A percentile compares a stretch with the other conserved stretches of the same genome.
These are phyloP conservation scores for Aspergillus conjunctus DNA, from an alignment of 495 filamentous ascomycete species.

Conservation along the genomic window DNA sequence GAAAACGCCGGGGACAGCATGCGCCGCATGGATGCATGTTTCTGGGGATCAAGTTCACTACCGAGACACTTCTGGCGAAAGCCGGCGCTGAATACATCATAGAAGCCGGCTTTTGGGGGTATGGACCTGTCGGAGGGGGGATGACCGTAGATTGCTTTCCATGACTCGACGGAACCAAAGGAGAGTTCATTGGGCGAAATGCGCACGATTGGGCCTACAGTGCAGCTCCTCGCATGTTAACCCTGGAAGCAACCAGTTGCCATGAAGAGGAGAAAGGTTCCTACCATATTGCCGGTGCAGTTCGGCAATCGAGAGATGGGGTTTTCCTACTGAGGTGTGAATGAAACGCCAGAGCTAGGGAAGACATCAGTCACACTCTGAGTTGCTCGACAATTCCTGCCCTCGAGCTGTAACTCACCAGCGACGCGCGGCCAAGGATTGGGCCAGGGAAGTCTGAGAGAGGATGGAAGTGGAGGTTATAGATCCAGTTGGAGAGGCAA, in stretches of 20 bases:
- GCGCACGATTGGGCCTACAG: conserved; percentile 20
- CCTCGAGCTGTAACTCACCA: no score
- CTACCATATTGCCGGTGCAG: conserved; percentile 16
- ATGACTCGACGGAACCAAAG: conserved; percentile 18
- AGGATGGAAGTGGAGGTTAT: conserved; percentile 11
- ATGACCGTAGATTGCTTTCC: conserved; percentile 20
- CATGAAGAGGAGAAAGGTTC: not conserved
- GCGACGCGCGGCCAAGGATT: not conserved
- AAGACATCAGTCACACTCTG: no score
- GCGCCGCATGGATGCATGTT: conserved; percentile 20
- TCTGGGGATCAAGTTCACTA: conserved; percentile 25
- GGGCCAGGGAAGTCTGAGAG: conserved; percentile 8
- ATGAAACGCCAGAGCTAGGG: conserved; percentile 18
- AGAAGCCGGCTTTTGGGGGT: conserved; percentile 23
- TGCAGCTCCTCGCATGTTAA: no score
- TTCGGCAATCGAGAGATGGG: conserved; percentile 3
- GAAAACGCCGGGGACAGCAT: conserved; percentile 25
- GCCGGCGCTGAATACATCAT: conserved; percentile 26
- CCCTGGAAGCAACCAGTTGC: no score
- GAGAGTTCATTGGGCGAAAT: conserved; percentile 23
- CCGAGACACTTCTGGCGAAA: conserved; percentile 20
- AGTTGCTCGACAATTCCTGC: no score
- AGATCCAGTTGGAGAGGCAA: not conserved
- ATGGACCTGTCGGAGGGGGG: not conserved
- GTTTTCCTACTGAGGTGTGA: conserved; percentile 4